Conservation (phyloP, 768 basidiomycete genomes). For the Cystofilobasidium capitatum region DNA sequence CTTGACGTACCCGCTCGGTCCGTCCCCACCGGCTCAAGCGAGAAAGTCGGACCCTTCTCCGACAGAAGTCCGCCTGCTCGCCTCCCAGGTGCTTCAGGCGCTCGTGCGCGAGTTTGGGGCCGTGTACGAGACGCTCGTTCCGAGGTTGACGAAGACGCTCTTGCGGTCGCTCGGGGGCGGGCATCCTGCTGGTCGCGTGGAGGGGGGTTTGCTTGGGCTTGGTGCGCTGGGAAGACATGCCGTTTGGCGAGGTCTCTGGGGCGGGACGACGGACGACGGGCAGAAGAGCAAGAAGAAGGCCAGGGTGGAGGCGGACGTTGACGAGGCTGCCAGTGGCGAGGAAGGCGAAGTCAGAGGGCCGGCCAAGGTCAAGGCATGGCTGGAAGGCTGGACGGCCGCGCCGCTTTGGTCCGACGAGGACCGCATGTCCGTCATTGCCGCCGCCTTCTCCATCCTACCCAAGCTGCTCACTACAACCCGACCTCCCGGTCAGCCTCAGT, state of each 20-base stretch:
- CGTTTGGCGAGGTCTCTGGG: conserved; percentile 78
- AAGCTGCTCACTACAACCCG: background rate
- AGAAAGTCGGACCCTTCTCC: conserved; percentile 18
- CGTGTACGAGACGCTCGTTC: conserved; percentile 39
- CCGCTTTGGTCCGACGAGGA: conserved; percentile 28
- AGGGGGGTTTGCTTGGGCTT: conserved; percentile 21
- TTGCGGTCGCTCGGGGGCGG: conserved; percentile 67
- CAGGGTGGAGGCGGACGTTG: conserved; percentile 14
- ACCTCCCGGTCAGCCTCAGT: background rate
- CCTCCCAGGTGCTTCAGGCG: conserved; percentile 73
- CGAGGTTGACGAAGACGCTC: conserved; percentile 88
- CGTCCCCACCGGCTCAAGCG: conserved; percentile 46
- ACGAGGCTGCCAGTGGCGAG: conserved; percentile 29
- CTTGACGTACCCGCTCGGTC: conserved; percentile 73
- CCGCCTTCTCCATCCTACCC: background rate
- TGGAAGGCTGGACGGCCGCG: conserved; percentile 34
- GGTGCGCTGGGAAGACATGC: conserved; percentile 26
- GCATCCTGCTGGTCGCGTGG: conserved; percentile 15
- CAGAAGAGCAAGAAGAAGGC: conserved; percentile 18
- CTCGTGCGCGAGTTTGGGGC: conserved; percentile 41
- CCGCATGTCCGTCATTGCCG: conserved; percentile 26
- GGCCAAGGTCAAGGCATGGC: conserved; percentile 35
- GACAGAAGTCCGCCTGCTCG: conserved; percentile 59
- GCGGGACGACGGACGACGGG: conserved; percentile 35
- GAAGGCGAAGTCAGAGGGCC: too few species aligned